Conservation (phyloP, 345 rosid species). For the Ceriops decandra region DNA sequence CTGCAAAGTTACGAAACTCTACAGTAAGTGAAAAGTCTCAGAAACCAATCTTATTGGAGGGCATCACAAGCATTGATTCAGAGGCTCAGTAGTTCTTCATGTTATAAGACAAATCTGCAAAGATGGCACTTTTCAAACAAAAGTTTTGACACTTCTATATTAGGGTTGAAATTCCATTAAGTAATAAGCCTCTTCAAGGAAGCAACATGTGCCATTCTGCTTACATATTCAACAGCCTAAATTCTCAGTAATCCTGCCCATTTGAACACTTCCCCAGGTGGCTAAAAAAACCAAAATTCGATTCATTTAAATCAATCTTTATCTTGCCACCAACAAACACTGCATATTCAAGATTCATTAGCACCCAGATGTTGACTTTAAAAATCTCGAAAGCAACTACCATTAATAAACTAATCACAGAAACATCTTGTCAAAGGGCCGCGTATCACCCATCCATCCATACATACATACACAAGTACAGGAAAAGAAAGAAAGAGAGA, state of each 20-base stretch:
- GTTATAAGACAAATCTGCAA: background rate
- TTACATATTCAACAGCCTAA: background rate
- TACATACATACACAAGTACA: background rate
- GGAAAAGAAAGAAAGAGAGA: background rate
- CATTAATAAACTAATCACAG: too few species aligned
- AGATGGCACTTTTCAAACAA: background rate
- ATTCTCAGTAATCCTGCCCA: too few species aligned
- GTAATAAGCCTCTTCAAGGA: background rate
- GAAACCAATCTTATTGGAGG: background rate
- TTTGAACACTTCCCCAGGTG: too few species aligned
- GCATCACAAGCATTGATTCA: background rate
- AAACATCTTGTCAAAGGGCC: too few species aligned
- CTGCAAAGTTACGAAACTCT: constrained; percentile 36
- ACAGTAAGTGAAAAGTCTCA: background rate
- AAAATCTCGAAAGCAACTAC: too few species aligned
- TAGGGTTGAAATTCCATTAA: background rate
- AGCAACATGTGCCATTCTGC: background rate
- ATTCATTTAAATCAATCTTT: too few species aligned
- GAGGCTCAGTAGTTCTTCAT: background rate
- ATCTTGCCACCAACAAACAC: too few species aligned
- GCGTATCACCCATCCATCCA: background rate
- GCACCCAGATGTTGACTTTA: too few species aligned
- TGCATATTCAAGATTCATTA: too few species aligned
- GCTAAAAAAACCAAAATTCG: too few species aligned
- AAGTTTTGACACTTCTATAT: background rate